Evolutionary conservation across 352 stramenopile genomes (phyloP).

Genomic region (Paralagenidium karlingii): DNA sequence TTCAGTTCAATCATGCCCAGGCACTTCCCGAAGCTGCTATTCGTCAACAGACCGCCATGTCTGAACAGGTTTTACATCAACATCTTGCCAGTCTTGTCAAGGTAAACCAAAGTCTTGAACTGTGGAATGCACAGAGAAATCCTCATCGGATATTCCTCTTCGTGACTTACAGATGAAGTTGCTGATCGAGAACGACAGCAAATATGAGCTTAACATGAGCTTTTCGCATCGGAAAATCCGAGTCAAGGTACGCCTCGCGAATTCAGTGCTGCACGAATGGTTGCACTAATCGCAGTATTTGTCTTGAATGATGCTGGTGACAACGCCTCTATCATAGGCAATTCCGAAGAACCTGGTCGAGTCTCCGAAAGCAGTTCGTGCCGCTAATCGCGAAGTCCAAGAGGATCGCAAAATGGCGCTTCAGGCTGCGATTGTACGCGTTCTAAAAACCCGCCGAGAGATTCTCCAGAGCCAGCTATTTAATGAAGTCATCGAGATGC

Average conservation of each 20-base stretch:
- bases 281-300: neutral
- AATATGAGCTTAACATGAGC: neutral
- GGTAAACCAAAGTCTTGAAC: too few species aligned
- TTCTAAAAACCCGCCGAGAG: slow-evolving; percentile 74
- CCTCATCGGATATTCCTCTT: slow-evolving; percentile 1
- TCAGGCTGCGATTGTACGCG: slow-evolving; percentile 70
- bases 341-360: slow-evolving; percentile 57
- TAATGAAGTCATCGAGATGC: slow-evolving; percentile 56
- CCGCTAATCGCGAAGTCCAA: slow-evolving; percentile 52
- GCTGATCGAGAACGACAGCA: neutral
- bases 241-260: neutral
- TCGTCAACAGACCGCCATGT: slow-evolving; percentile 39
- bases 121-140: too few species aligned
- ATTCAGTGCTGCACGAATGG: neutral
- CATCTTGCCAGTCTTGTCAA: slow-evolving; percentile 66
- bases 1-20: slow-evolving; percentile 51
- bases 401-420: slow-evolving; percentile 84
- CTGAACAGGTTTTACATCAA: slow-evolving; percentile 36
- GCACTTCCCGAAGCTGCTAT: slow-evolving; percentile 22
- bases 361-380: slow-evolving; percentile 38
- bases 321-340: too few species aligned
- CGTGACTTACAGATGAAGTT: neutral
- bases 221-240: slow-evolving; percentile 1
- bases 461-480: slow-evolving; percentile 45
- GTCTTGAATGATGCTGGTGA: too few species aligned